Evolutionary conservation across 1,139 yeast genomes (phyloP).

Genomic region (Yamadazyma dendronema): DNA sequence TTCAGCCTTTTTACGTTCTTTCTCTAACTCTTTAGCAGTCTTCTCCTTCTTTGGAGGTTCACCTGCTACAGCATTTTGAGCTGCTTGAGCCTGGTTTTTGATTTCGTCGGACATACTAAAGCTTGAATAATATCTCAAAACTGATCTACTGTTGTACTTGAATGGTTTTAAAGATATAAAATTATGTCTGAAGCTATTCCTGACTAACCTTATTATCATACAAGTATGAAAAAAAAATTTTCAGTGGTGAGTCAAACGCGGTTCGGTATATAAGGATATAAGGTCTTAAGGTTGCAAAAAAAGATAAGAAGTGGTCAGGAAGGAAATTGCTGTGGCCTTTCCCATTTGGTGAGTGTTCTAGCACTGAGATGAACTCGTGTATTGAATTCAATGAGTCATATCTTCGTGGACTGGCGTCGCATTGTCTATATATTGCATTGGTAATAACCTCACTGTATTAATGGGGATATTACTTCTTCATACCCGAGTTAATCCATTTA

Average conservation of each 20-base stretch:
- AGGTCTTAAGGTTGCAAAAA: constrained; percentile 1
- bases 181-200: constrained; percentile 9
- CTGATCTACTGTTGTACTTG: constrained; percentile 2
- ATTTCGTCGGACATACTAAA: constrained; percentile 14
- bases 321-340: too few species aligned
- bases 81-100: constrained; percentile 3
- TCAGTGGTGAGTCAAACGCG: constrained; percentile 11
- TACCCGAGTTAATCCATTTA: constrained; percentile 5
- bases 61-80: constrained; percentile 11
- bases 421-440: too few species aligned
- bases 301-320: background rate
- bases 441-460: too few species aligned
- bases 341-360: too few species aligned
- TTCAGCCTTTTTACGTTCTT: constrained; percentile 95
- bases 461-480: constrained; percentile 9
- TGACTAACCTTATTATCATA: constrained; percentile 14
- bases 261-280: background rate
- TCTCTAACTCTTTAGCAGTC: constrained; percentile 79
- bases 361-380: too few species aligned
- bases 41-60: constrained; percentile 37
- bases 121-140: constrained; percentile 4
- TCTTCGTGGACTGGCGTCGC: too few species aligned
- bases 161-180: constrained; percentile 9
- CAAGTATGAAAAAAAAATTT: constrained; percentile 12
- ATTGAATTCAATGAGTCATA: too few species aligned